These are phyloP conservation scores for Fusarium sp. DNA, from an alignment of 2,329 filamentous ascomycete genomes.

Conservation along the genomic window DNA sequence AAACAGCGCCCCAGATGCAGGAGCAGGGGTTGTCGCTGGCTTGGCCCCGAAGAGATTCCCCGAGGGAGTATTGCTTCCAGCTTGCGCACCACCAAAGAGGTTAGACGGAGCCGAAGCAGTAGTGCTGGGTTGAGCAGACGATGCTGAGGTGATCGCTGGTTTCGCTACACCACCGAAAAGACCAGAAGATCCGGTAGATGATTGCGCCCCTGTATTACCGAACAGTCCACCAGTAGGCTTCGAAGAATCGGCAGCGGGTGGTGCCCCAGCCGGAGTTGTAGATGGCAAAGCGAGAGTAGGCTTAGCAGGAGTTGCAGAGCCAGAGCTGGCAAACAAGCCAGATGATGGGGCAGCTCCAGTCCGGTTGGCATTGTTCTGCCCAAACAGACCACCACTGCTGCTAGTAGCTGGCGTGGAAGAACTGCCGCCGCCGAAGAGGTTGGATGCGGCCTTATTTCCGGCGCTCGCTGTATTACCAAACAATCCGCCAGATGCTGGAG, in stretches of 20 bases:
- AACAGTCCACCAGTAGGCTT: conserved; percentile 44
- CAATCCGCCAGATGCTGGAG: conserved; percentile 43
- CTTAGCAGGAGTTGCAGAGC: conserved; percentile 55
- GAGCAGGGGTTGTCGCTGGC: conserved; percentile 40
- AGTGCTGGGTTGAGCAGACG: conserved; percentile 29
- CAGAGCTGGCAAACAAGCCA: conserved; percentile 46
- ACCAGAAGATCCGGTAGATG: conserved; percentile 34
- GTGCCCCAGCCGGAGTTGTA: conserved; percentile 65
- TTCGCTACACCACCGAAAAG: conserved; percentile 47
- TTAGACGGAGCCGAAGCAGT: conserved; percentile 36
- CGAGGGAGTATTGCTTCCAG: conserved; percentile 44
- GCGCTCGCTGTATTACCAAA: conserved; percentile 45
- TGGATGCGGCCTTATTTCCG: conserved; percentile 33
- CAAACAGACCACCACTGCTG: conserved; percentile 35
- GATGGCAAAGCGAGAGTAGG: conserved; percentile 59
- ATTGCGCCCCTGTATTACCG: conserved; percentile 33
- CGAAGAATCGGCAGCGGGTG: conserved; percentile 52
- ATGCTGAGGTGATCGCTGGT: conserved; percentile 38
- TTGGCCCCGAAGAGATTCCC: conserved; percentile 49
- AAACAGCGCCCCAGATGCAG: conserved; percentile 38
- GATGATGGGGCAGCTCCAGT: conserved; percentile 38
- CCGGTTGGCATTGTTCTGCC: conserved; percentile 42
- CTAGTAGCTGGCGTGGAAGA: conserved; percentile 38
- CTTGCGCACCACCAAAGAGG: conserved; percentile 49
- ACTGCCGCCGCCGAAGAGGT: conserved; percentile 44